phyloP scores from a whole-genome alignment of 1,284 basidiomycete species.

The Tylopilus orsonianus region DNA sequence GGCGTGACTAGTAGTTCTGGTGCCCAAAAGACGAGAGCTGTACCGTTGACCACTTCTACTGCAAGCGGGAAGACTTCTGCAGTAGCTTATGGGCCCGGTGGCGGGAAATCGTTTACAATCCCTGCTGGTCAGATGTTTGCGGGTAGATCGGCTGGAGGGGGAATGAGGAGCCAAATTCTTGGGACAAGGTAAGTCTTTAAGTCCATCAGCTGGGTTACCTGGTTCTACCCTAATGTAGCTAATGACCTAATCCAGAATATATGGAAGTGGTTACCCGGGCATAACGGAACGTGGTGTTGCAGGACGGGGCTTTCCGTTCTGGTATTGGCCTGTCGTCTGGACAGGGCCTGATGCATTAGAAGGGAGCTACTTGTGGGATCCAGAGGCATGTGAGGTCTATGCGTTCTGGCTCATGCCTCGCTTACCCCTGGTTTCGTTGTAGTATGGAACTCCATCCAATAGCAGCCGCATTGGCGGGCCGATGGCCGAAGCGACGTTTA shows the following conservation, averaged over 20 bases:
- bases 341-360: background rate
- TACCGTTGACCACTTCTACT: slow-evolving; percentile 32
- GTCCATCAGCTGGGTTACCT: background rate
- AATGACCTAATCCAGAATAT: slow-evolving; percentile 24
- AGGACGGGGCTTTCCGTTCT: slow-evolving; percentile 39
- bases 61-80: slow-evolving; percentile 29
- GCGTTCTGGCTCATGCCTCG: background rate
- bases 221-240: background rate
- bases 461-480: slow-evolving; percentile 58
- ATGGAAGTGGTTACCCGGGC: slow-evolving; percentile 43
- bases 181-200: slow-evolving; percentile 38
- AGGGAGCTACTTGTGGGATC: slow-evolving; percentile 17
- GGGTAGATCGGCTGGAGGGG: slow-evolving; percentile 44
- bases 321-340: slow-evolving; percentile 39
- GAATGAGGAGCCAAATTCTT: slow-evolving; percentile 37
- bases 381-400: slow-evolving; percentile 18
- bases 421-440: background rate
- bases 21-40: slow-evolving; percentile 18
- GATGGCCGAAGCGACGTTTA: slow-evolving; percentile 50
- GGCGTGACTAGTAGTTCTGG: slow-evolving; percentile 19
- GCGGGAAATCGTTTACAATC: slow-evolving; percentile 36
- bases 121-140: slow-evolving; percentile 43
- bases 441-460: slow-evolving; percentile 59
- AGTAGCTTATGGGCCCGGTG: slow-evolving; percentile 40
- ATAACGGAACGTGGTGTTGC: slow-evolving; percentile 27